These are phyloP conservation scores for Hanseniaspora gamundiae DNA, from an alignment of 1,139 yeast genomes.

Conservation along the genomic window DNA sequence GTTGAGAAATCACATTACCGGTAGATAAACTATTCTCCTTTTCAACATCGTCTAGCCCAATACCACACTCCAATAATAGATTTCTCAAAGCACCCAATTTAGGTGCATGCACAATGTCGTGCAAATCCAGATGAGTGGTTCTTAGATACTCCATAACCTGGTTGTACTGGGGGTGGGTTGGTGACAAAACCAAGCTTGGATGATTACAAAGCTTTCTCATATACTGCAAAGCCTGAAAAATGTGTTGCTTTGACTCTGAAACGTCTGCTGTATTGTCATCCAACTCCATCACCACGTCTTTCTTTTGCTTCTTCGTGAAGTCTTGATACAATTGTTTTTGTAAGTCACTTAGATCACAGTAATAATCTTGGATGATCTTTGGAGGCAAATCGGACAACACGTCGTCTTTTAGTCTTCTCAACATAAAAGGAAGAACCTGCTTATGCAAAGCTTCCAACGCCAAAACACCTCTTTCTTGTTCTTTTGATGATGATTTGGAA, in stretches of 20 bases:
- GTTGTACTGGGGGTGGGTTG: slow-evolving; percentile 70
- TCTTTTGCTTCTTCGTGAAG: slow-evolving; percentile 80
- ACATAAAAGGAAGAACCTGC: slow-evolving; percentile 91
- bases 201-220: slow-evolving; percentile 96
- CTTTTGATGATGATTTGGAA: slow-evolving; percentile 82
- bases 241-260: slow-evolving; percentile 63
- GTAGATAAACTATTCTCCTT: slow-evolving; percentile 32
- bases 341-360: slow-evolving; percentile 85
- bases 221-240: slow-evolving; percentile 94
- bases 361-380: slow-evolving; percentile 94
- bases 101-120: slow-evolving; percentile 79
- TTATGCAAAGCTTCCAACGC: slow-evolving; percentile 94
- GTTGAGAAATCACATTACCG: slow-evolving; percentile 77
- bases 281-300: slow-evolving; percentile 55
- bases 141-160: slow-evolving; percentile 52
- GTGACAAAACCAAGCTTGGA: slow-evolving; percentile 83
- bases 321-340: slow-evolving; percentile 83
- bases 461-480: slow-evolving; percentile 93
- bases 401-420: slow-evolving; percentile 92
- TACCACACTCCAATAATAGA: slow-evolving; percentile 84
- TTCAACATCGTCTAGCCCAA: slow-evolving; percentile 52
- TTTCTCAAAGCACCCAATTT: slow-evolving; percentile 75
- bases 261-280: slow-evolving; percentile 28
- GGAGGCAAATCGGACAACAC: slow-evolving; percentile 95
- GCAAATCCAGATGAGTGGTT: slow-evolving; percentile 45